These are phyloP conservation scores for Venturia aucupariae DNA, from an alignment of 2,329 filamentous ascomycete genomes.

Conservation along the genomic window DNA sequence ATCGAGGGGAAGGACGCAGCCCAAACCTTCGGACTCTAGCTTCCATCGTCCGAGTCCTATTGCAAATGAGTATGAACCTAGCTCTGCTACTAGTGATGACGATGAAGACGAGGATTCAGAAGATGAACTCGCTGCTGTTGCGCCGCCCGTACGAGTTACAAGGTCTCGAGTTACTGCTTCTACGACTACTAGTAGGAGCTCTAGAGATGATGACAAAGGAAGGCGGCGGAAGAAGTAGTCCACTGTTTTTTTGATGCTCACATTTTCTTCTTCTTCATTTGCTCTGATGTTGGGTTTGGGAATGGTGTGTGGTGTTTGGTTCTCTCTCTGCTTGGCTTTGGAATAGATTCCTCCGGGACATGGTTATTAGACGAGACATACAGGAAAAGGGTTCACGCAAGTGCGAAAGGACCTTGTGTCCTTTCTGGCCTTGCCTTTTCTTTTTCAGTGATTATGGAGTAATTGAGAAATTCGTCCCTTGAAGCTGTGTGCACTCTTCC, in stretches of 20 bases:
- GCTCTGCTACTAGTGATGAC: constrained; percentile 7
- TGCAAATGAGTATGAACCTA: constrained; percentile 10
- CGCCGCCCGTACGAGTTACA: background rate
- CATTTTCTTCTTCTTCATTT: background rate
- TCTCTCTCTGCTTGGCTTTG: background rate
- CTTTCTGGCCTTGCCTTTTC: background rate
- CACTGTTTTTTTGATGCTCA: background rate
- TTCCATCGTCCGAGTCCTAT: constrained; percentile 10
- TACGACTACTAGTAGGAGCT: background rate
- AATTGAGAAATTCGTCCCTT: background rate
- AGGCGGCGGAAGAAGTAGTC: background rate
- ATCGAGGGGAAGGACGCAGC: constrained; percentile 17
- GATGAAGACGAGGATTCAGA: constrained; percentile 10
- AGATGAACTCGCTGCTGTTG: constrained; percentile 8
- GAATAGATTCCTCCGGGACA: background rate
- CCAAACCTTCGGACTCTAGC: constrained; percentile 21
- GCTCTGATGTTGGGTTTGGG: background rate
- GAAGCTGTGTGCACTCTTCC: background rate
- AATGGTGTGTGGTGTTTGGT: background rate
- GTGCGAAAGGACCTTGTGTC: background rate
- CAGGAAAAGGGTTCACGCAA: background rate
- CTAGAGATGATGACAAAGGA: background rate
- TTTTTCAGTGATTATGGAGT: background rate
- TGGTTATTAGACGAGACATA: background rate
- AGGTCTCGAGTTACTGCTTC: background rate